Base-by-base conservation (phyloP, 2,329 filamentous ascomycete species). In the Penicillium oxalicum region DNA sequence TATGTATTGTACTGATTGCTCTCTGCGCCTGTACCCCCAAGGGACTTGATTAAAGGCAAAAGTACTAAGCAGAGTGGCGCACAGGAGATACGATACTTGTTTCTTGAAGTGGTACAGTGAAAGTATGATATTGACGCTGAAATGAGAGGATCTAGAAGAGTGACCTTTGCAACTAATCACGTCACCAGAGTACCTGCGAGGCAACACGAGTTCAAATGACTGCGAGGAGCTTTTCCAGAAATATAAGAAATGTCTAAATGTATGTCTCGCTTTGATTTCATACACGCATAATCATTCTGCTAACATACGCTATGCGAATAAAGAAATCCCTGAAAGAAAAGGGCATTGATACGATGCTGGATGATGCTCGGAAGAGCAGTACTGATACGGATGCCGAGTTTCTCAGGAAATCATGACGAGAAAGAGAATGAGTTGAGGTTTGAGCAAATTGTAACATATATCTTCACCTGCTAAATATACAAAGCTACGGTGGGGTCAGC, bases 71-170 rank as follows among this genome's bases (percentile, higher is more conserved):
- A n/a, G 3, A 32, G 18, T 26, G 9, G 24, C 25, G 28, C 45
- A 25, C 53, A 96, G 91, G 68, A 88, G 85, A 61, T 98, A 98
- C 67, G 93, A 98, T 70, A 91, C 86, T 45, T 98, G 93, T 74
- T 98, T 98, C 68, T 75, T 98, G 56, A 97, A 95, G 73, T 98
- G 93, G 93, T 98, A 98, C 70, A 96, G 91, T 66, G 93, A 98
- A 73, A 97, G 93, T 96, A 77, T 28, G 56, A 26, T 45, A 9
- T 8, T 4, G 5, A 9, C 26, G 5, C 44, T 27, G 13, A 32
- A 32, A 43, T 13, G 18, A 44, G 38, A 5, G 2, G 27, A 9
- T 12, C 25, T 4, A 36, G 36, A 26, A 36, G 28, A 18, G 35
- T 18, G 18, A 18, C 24, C 13, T 44, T 51, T 5, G 37, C 36